Evolutionary conservation across 257 asterid genomes (phyloP), one percentile per base, ranked within the genome.

Genomic region (Lantana camara): DNA sequence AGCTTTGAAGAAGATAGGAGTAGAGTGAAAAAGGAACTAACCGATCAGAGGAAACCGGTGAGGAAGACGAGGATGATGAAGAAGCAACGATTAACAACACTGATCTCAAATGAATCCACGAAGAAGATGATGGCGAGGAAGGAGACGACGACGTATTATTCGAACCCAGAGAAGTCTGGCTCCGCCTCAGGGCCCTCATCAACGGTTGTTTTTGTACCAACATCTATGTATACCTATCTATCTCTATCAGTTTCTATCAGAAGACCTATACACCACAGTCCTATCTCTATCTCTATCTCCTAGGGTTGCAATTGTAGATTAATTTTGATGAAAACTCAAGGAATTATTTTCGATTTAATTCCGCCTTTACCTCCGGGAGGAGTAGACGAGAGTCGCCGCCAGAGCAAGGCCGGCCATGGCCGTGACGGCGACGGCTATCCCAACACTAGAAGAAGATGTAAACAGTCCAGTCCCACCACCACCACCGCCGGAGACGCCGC

Each of bases 51-150:
- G 92, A 69, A 72, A 80, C 69, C 61, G 85, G 77, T 46, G 91
- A 75, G 72, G 93, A 78, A 23, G 82, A 63, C 68, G 85, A 82
- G 40, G 89, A 77, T 49, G 90, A 65, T 55, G 90, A 79, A 70
- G 91, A 80, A 46, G 95, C 85, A 78, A 83, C 85, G 59, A 85
- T 72, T 49, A 83, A 79, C 69, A 89, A 70, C 69, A 83, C 88
- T 79, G 95, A 89, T 86, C 90, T 83, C 76, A 85, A 77, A 69
- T 76, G 90, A 55, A 82, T 64, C 92, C 95, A 89, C 52, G 95
- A 72, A 22, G 86, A 83, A 22, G 91, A 73, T 44, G 83, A 61
- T 7, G 80, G 55, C 44, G 82, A 58, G 38, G 84, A 51, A 51
- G 67, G 54, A 22, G 81, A 72, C 63, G 74, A 22, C 62, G 83